These are phyloP conservation scores for Thuidium tamariscinum DNA, from an alignment of 225 moss, liverwort and hornwort genomes.

Conservation along the genomic window DNA sequence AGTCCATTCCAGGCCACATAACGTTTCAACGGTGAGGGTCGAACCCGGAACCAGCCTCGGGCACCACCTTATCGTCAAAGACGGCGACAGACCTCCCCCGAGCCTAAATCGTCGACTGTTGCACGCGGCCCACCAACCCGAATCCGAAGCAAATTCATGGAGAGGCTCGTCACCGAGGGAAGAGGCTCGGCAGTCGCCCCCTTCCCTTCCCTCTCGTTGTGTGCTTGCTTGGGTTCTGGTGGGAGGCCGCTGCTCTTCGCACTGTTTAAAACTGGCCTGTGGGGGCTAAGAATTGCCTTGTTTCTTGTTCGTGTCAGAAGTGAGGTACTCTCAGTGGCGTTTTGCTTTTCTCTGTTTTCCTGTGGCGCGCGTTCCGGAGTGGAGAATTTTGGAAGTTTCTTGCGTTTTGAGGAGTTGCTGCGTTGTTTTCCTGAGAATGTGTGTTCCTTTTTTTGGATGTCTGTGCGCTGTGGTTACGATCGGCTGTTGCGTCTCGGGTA, in stretches of 20 bases:
- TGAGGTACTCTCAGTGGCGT: not conserved
- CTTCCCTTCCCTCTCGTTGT: not conserved
- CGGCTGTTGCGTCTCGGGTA: not conserved
- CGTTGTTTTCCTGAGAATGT: not conserved
- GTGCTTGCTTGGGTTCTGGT: not conserved
- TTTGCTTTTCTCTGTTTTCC: not conserved
- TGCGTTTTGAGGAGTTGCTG: not conserved
- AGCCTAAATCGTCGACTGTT: not conserved
- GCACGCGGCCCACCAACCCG: not conserved
- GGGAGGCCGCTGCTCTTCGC: not conserved
- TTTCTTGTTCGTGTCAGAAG: not conserved
- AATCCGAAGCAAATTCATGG: not conserved
- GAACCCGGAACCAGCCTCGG: slow-evolving; percentile 4
- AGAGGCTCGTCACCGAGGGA: not conserved
- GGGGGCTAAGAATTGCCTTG: not conserved
- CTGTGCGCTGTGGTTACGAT: not conserved
- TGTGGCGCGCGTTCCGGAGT: no score
- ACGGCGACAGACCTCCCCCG: not conserved
- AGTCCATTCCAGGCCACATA: slow-evolving; percentile 13
- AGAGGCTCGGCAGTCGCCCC: not conserved
- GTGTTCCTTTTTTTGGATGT: not conserved
- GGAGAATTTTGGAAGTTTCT: not conserved
- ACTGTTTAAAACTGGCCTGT: not conserved
- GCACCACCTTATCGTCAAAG: slow-evolving; percentile 21
- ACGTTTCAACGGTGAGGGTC: slow-evolving; percentile 13